Base-by-base conservation (phyloP, 352 stramenopile genomes). In the Pythium monospermum region DNA sequence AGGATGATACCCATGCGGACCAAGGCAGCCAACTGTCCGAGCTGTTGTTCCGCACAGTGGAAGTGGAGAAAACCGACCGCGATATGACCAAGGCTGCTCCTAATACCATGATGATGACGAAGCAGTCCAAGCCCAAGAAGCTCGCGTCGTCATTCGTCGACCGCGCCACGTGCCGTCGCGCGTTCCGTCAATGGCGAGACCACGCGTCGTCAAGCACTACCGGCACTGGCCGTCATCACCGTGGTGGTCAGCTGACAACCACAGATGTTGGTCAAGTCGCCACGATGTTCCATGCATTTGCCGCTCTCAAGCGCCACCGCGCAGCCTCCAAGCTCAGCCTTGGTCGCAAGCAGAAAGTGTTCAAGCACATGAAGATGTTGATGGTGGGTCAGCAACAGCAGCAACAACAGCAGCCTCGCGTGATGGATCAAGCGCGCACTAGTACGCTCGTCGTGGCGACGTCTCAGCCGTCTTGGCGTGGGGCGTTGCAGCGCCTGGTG, bases 21-120 rank as follows among this genome's bases (percentile, higher is more conserved):
- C 72, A 84, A 25, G 72, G 74, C 45, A 85, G 73, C 0, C 66
- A 83, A 57, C 66, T 87, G 49, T 80, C 65, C 0, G 66, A 86
- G 23, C 46, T 87, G 16, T 60, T 87, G 22, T 49, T 57, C 22
- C 69, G 73, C 30, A 73, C 74, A 5, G 74, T 60, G 21, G 44
- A 66, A 39, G 39, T 42, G 13, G 58, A 71, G 27, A 51, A 64
- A 26, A 59, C 64, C 4, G 49, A 52, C 18, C 25, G 39, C 18
- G 39, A 44, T n/a, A n/a, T n/a, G n/a, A 43, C 19, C n/a, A 21
- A 37, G 38, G 36, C 26, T 6, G 21, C 13, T 0, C 22, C 23
- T 28, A 23, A 23, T 19, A 21, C 33, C 38, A 39, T n/a, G 21
- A 25, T 22, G 15, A 10, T 27, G 27, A 25, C 3, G 37, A 40